Conservation (phyloP, 164 flowering plant species). For the Kalanchoe fedtschenkoi region DNA sequence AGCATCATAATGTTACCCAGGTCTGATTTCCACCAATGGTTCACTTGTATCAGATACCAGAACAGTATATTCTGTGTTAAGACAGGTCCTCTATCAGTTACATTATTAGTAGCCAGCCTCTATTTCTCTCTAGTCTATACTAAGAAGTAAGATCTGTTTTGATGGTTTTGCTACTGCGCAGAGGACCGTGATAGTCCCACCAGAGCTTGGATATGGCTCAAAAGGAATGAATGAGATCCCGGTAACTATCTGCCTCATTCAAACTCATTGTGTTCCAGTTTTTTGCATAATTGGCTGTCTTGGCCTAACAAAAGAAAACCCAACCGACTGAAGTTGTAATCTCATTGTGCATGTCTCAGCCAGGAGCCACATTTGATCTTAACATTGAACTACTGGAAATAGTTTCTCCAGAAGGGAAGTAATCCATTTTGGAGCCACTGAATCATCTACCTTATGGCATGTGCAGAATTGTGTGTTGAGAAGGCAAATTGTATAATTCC, state of each 20-base stretch:
- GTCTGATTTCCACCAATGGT: no score
- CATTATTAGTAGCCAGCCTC: background rate
- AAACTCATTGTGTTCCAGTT: background rate
- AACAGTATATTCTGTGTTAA: no score
- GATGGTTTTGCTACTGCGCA: conserved; percentile 19
- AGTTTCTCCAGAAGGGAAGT: conserved; percentile 31
- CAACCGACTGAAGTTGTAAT: background rate
- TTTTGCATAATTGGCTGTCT: background rate
- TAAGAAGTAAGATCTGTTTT: background rate
- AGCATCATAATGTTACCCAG: background rate
- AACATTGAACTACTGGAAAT: conserved; percentile 82
- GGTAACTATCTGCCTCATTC: conserved; percentile 24
- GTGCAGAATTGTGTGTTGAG: background rate
- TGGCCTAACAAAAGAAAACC: background rate
- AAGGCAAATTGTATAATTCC: background rate
- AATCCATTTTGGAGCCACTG: background rate
- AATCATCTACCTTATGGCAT: background rate
- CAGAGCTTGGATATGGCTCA: conserved; percentile 82
- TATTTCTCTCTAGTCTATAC: background rate
- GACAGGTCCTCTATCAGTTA: background rate
- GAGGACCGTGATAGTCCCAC: conserved; percentile 91
- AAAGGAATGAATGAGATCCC: conserved; percentile 94
- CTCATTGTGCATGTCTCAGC: conserved; percentile 37
- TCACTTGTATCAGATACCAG: no score
- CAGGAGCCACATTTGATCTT: conserved; percentile 76